Evolutionary conservation across 352 stramenopile genomes (phyloP).

Genomic region (Phytophthora cryptogea): DNA sequence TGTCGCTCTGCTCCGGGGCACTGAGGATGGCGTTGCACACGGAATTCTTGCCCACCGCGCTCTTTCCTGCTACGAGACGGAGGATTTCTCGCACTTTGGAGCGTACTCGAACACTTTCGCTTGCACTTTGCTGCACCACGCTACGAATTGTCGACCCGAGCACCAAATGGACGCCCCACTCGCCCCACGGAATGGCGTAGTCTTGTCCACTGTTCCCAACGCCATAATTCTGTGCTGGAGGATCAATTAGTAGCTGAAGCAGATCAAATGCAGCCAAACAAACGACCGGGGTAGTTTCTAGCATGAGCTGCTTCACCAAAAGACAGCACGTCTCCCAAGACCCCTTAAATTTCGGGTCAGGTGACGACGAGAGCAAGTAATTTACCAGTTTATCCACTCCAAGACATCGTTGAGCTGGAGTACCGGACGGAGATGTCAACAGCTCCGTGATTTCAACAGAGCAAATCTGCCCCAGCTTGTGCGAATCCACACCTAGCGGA

Average conservation of each 20-base stretch:
- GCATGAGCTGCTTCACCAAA: conserved; percentile 65
- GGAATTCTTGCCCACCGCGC: conserved; percentile 54
- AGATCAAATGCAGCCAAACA: conserved; percentile 63
- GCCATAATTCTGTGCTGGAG: conserved; percentile 25
- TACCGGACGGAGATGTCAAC: conserved; percentile 46
- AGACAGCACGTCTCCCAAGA: conserved; percentile 79
- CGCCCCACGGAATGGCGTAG: conserved; percentile 74
- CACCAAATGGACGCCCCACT: conserved; percentile 82
- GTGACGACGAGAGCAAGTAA: conserved; percentile 35
- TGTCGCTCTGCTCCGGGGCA: conserved; percentile 63
- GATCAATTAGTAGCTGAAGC: conserved; percentile 57
- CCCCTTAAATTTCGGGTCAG: conserved; percentile 51
- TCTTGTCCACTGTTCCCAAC: conserved; percentile 13
- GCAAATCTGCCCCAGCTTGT: conserved; percentile 63
- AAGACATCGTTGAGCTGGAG: conserved; percentile 41
- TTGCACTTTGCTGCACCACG: conserved; percentile 73
- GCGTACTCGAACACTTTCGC: conserved; percentile 66
- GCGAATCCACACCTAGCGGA: conserved; percentile 56
- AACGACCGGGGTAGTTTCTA: conserved; percentile 51
- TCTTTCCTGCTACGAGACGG: conserved; percentile 48
- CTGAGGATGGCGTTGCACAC: conserved; percentile 79
- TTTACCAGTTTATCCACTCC: conserved; percentile 65
- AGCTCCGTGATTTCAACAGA: conserved; percentile 55
- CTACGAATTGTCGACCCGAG: conserved; percentile 76
- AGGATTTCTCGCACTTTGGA: conserved; percentile 53